Conservation (phyloP, 805 yeast species). For the Candida ipomoeae region DNA sequence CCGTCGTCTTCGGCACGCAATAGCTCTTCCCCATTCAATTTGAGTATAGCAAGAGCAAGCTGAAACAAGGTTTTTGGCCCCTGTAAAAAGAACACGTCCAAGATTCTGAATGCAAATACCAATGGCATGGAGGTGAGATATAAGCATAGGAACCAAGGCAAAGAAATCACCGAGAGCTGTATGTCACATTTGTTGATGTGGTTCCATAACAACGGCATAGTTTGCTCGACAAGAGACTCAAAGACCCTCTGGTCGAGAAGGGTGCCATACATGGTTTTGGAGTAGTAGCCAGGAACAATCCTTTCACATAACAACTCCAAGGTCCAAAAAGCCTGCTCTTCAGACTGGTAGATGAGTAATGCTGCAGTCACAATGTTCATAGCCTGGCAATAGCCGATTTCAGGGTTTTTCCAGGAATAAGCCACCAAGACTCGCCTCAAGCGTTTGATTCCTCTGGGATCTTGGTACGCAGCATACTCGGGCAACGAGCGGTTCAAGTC, state of each 20-base stretch:
- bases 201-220: constrained; percentile 84
- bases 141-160: constrained; percentile 94
- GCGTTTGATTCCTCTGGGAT: constrained; percentile 76
- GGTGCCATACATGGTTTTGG: constrained; percentile 97
- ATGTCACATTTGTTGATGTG: constrained; percentile 78
- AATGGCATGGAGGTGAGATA: constrained; percentile 92
- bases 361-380: constrained; percentile 93
- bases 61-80: constrained; percentile 90
- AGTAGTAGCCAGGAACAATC: constrained; percentile 91
- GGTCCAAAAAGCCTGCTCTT: constrained; percentile 97
- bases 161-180: constrained; percentile 85
- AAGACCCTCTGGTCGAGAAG: constrained; percentile 89
- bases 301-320: constrained; percentile 75
- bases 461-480: constrained; percentile 92
- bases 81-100: constrained; percentile 84
- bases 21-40: constrained; percentile 82
- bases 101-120: constrained; percentile 84
- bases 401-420: constrained; percentile 95
- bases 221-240: constrained; percentile 82
- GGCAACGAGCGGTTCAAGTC: constrained; percentile 93
- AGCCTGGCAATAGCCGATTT: constrained; percentile 97
- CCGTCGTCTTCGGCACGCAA: constrained; percentile 87
- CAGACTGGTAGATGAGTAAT: constrained; percentile 77
- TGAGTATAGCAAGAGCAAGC: constrained; percentile 85
- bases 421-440: constrained; percentile 87